Evolutionary conservation across 106 monocot genomes (phyloP).

Genomic region (Vanilla planifolia): DNA sequence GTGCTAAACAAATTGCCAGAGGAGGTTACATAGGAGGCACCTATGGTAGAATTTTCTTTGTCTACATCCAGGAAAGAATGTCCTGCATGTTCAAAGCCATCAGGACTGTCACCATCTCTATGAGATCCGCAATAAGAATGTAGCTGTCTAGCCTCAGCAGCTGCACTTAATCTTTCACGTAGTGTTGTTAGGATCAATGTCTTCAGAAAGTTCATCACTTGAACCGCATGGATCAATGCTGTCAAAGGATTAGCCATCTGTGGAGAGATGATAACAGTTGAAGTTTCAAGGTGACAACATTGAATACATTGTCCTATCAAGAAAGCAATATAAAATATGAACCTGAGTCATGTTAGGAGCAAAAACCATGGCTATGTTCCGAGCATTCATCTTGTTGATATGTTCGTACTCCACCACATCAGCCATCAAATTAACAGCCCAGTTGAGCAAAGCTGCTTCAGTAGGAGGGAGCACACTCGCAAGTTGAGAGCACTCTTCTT

Average conservation of each 20-base stretch:
- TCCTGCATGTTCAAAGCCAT: constrained; percentile 11
- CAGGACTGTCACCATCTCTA: constrained; percentile 14
- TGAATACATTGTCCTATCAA: not conserved
- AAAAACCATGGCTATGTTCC: constrained; percentile 91
- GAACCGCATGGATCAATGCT: constrained; percentile 87
- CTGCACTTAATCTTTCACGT: constrained; percentile 48
- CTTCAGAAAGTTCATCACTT: constrained; percentile 91
- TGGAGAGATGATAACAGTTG: not conserved
- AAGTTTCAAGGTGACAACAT: not conserved
- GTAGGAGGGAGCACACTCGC: constrained; percentile 41
- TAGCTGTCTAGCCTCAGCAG: constrained; percentile 7
- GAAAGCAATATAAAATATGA: not conserved
- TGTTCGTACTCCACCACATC: constrained; percentile 70
- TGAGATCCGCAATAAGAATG: constrained; percentile 36
- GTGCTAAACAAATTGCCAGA: constrained; percentile 16
- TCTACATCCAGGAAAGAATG: not conserved
- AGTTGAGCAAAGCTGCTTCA: constrained; percentile 77
- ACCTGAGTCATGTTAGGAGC: constrained; percentile 98
- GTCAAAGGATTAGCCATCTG: constrained; percentile 95
- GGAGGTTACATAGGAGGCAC: constrained; percentile 8
- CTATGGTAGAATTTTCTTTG: constrained; percentile 1
- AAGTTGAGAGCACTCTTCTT: constrained; percentile 66
- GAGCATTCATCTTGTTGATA: constrained; percentile 88
- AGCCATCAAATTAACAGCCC: constrained; percentile 89
- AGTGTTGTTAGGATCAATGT: constrained; percentile 58